A percentile compares a stretch with the other conserved stretches of the same genome.
Conservation (phyloP, 331 rosid genomes). For the Arachis monticola region DNA sequence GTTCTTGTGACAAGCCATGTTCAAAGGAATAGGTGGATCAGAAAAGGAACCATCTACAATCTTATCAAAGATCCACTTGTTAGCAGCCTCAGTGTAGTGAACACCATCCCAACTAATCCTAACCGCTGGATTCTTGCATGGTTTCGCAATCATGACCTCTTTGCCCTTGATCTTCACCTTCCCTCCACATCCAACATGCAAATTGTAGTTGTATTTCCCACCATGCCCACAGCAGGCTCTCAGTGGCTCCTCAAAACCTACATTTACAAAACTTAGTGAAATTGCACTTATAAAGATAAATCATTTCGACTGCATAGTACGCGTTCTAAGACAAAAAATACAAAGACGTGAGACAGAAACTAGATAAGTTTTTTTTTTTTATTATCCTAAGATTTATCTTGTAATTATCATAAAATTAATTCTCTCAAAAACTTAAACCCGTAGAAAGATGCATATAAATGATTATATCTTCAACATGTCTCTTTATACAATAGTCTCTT, state of each 20-base stretch:
- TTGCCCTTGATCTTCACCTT: too few species aligned
- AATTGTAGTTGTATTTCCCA: conserved; percentile 37
- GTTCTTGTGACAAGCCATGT: conserved; percentile 58
- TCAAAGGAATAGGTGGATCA: conserved; percentile 74
- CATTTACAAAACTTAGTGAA: conserved; percentile 5
- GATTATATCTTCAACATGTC: too few species aligned
- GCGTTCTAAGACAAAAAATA: too few species aligned
- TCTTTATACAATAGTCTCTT: too few species aligned
- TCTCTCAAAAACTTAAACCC: too few species aligned
- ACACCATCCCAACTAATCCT: not conserved
- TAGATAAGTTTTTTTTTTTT: not conserved
- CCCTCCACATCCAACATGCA: too few species aligned
- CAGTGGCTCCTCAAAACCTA: conserved; percentile 69
- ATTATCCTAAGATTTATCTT: not conserved
- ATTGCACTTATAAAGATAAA: too few species aligned
- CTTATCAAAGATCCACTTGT: conserved; percentile 64
- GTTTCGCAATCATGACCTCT: conserved; percentile 46
- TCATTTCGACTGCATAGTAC: too few species aligned
- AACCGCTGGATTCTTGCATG: conserved; percentile 66
- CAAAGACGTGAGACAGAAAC: not conserved
- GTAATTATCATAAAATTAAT: too few species aligned
- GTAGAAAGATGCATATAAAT: too few species aligned
- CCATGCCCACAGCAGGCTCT: conserved; percentile 93
- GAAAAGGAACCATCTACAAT: conserved; percentile 66
- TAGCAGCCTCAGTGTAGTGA: conserved; percentile 59